Evolutionary conservation across 306 rosid genomes (phyloP).

Genomic region (Crataegus laevigata): DNA sequence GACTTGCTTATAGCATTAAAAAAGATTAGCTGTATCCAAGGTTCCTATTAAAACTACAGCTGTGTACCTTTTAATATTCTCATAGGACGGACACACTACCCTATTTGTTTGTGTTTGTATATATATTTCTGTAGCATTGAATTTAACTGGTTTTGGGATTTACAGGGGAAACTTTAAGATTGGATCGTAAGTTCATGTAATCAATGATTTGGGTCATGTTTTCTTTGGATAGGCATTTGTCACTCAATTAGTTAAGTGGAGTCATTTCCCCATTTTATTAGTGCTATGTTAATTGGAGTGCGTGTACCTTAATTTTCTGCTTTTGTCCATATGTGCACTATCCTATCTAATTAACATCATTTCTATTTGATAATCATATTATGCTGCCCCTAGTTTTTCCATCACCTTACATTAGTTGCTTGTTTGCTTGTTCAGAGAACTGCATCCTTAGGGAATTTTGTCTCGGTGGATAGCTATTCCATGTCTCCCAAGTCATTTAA

Average conservation of each 20-base stretch:
- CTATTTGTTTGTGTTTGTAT: not conserved
- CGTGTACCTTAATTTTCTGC: not conserved
- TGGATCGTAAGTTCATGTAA: not conserved
- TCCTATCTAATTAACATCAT: not conserved
- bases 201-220: not conserved
- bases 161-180: not conserved
- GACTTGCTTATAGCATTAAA: not conserved
- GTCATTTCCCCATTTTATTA: not conserved
- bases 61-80: not conserved
- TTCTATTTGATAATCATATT: conserved; percentile 3
- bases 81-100: not conserved
- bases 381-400: conserved; percentile 2
- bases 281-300: not conserved
- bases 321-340: not conserved
- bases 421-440: conserved; percentile 39
- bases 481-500: conserved; percentile 38
- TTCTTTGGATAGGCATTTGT: not conserved
- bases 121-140: not conserved
- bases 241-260: not conserved
- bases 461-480: conserved; percentile 45
- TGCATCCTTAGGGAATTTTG: conserved; percentile 42
- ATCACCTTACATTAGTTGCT: conserved; percentile 15
- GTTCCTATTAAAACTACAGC: not conserved
- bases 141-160: not conserved
- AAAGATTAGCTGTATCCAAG: not conserved